Base-by-base conservation (phyloP, 441 rosid genomes). In the Brassica balearica region DNA sequence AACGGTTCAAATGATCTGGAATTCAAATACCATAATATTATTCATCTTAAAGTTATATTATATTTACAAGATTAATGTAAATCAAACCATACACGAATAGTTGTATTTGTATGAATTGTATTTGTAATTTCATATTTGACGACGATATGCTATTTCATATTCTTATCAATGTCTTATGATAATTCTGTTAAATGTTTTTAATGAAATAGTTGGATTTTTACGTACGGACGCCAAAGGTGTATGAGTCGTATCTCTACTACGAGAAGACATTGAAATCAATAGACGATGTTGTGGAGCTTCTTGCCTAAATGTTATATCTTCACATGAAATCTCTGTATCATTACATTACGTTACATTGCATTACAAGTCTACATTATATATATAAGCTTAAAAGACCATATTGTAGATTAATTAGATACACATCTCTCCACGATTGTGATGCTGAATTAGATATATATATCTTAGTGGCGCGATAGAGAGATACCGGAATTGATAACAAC, bases 211-310 rank as follows among this genome's bases (percentile, higher is more conserved):
- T 95, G 59, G 98, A 95, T 80, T 71, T 65, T 63, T 88, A 84
- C 66, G 87, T 93, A 9, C 87, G 97, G 12, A 86, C 95, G 25
- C 99, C 97, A 1, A 95, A 87, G 80, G 95, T 92, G 25, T 95
- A 95, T n/a, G 96, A 93, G 81, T 95, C 98, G 2, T 93, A 92
- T 78, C 63, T 93, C 38, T 93, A 86, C 87, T 93, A 92, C 73
- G 95, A 93, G 93, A 92, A 86, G 94, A 88, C 97, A 20, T 74
- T 95, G 85, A 88, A 91, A 73, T 85, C 93, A 36, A 87, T 95
- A 58, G 97, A 93, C 73, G 85, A 87, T 9, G 68, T 95, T 2
- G 99, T 91, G 69, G 88, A 86, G 60, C 67, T 87, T 76, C 79
- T 95, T 75, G 91, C 81, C 46, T 82, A 74, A 65, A 27, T 68